A percentile compares a stretch with the other conserved stretches of the same genome.
Evolutionary conservation across 495 filamentous ascomycete genomes (phyloP).

Genomic region (Aspergillus indologenus): DNA sequence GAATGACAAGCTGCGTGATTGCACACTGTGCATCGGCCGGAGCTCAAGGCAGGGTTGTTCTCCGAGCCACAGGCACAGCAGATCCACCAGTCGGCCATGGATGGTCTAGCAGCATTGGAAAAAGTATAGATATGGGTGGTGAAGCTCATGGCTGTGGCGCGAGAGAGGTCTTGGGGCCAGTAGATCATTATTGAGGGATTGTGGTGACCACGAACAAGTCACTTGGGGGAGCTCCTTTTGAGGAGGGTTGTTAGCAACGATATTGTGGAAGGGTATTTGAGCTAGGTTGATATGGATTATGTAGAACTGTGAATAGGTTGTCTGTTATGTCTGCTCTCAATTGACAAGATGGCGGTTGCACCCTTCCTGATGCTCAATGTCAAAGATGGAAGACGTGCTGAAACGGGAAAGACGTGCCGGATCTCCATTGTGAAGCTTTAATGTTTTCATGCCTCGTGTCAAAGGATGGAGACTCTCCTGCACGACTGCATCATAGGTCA

Average conservation of each 20-base stretch:
- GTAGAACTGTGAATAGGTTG: no score
- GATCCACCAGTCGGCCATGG: conserved; percentile 15
- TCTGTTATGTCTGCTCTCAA: no score
- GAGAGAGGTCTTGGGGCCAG: not conserved
- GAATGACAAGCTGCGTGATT: not conserved
- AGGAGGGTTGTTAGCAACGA: not conserved
- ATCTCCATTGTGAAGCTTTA: no score
- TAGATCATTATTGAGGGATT: not conserved
- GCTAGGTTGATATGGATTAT: no score
- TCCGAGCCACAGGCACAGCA: not conserved
- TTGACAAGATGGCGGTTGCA: no score
- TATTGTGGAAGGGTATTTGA: no score
- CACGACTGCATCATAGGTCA: not conserved
- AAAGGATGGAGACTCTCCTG: not conserved
- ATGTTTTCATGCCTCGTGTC: no score
- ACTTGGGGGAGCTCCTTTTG: not conserved
- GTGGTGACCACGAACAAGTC: not conserved
- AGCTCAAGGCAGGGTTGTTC: conserved; percentile 3
- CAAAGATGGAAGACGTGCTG: no score
- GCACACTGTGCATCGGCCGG: conserved; percentile 4
- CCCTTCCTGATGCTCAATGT: no score
- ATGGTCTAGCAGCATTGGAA: not conserved
- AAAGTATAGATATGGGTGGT: not conserved
- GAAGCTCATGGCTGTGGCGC: not conserved
- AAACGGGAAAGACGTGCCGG: no score